Evolutionary conservation across 192 early-diverging fungal genomes (phyloP).

Genomic region (Podila verticillata): DNA sequence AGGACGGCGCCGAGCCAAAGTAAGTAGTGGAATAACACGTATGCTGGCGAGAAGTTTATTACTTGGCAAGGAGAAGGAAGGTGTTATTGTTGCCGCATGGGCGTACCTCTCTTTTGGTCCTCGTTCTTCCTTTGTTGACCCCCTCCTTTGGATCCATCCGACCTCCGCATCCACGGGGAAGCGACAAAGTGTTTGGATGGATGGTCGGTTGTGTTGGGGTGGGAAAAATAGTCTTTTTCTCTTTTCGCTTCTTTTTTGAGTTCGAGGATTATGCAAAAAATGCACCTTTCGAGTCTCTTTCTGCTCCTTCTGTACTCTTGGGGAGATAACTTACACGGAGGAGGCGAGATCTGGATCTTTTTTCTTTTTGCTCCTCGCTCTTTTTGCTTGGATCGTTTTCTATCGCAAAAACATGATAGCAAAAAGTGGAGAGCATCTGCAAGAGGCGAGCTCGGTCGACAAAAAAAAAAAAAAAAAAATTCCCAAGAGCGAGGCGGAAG

Average conservation of each 20-base stretch:
- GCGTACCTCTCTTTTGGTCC: not conserved
- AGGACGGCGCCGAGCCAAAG: constrained; percentile 61
- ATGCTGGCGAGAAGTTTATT: not conserved
- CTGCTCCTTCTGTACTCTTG: not conserved
- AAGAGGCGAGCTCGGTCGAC: no score
- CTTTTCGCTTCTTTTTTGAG: not conserved
- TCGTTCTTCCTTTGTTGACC: not conserved
- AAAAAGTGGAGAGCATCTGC: no score
- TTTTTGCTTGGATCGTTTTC: no score
- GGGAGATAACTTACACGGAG: not conserved
- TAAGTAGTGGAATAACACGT: constrained; percentile 13
- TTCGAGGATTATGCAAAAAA: not conserved
- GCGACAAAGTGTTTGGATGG: not conserved
- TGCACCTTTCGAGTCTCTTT: not conserved
- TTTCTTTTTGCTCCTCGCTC: no score
- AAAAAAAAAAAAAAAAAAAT: no score
- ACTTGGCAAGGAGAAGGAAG: no score
- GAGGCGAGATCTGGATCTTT: not conserved
- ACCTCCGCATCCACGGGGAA: not conserved
- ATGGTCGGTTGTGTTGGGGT: not conserved
- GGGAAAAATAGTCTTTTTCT: no score
- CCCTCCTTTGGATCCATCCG: not conserved
- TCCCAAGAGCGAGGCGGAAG: not conserved
- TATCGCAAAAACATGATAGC: no score
- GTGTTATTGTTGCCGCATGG: not conserved